These are phyloP conservation scores for Xylariaceae sp. DNA, from an alignment of 2,329 filamentous ascomycete species.

Conservation along the genomic window DNA sequence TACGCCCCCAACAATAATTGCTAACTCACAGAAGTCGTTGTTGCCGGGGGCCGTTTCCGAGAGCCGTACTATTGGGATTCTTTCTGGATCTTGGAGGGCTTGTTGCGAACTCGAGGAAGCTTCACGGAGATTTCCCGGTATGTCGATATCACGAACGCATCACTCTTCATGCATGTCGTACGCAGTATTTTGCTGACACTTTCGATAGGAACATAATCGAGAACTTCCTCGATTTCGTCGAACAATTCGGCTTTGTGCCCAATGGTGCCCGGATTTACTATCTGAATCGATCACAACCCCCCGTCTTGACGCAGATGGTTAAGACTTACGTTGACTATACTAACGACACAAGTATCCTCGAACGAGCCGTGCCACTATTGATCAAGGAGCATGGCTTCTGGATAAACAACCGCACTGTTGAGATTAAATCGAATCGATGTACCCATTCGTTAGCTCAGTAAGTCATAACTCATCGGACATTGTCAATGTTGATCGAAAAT, in stretches of 20 bases:
- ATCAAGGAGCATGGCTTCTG: slow-evolving; percentile 61
- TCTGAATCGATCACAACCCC: slow-evolving; percentile 62
- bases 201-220: slow-evolving; percentile 54
- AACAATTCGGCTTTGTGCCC: slow-evolving; percentile 59
- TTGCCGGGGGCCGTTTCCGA: slow-evolving; percentile 64
- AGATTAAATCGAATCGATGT: slow-evolving; percentile 40
- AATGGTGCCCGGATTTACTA: slow-evolving; percentile 65
- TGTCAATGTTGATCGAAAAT: background rate
- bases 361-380: slow-evolving; percentile 55
- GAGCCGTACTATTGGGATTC: slow-evolving; percentile 69
- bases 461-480: slow-evolving; percentile 17
- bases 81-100: slow-evolving; percentile 62
- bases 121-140: slow-evolving; percentile 55
- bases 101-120: slow-evolving; percentile 57
- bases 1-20: background rate
- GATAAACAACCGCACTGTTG: slow-evolving; percentile 53
- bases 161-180: background rate
- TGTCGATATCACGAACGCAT: background rate
- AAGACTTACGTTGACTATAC: slow-evolving; percentile 59
- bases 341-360: slow-evolving; percentile 55
- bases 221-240: slow-evolving; percentile 63
- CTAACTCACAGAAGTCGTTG: slow-evolving; percentile 42
- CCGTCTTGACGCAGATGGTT: slow-evolving; percentile 61
- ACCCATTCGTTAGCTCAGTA: slow-evolving; percentile 54
- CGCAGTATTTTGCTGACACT: background rate